These are phyloP conservation scores for Schizothecium vesticola DNA, from an alignment of 495 filamentous ascomycete species.

Conservation along the genomic window DNA sequence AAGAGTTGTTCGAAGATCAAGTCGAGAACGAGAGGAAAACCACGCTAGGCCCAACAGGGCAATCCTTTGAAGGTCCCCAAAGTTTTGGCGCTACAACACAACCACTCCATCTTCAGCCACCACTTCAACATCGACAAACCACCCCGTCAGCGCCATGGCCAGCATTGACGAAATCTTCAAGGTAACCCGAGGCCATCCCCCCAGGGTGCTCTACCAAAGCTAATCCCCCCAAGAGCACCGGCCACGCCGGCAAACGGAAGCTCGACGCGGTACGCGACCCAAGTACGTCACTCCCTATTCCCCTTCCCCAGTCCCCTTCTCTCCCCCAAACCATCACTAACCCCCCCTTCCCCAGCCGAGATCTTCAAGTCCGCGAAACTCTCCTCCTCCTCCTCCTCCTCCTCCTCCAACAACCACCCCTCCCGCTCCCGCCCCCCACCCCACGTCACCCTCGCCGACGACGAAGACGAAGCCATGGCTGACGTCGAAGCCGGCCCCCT, in stretches of 20 bases:
- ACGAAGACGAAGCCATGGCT: slow-evolving; percentile 24
- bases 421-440: slow-evolving; percentile 22
- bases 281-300: slow-evolving; percentile 45
- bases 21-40: neutral
- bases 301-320: neutral
- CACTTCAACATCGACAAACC: slow-evolving; percentile 4
- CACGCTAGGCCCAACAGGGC: neutral
- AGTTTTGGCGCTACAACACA: slow-evolving; percentile 8
- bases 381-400: neutral
- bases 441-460: slow-evolving; percentile 24
- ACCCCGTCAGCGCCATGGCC: slow-evolving; percentile 48
- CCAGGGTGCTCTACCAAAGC: neutral
- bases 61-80: neutral
- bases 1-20: neutral
- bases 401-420: slow-evolving; percentile 40
- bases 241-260: slow-evolving; percentile 65
- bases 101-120: neutral
- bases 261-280: slow-evolving; percentile 64
- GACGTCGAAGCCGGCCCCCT: slow-evolving; percentile 48
- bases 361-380: slow-evolving; percentile 86
- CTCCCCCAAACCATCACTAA: slow-evolving; percentile 1
- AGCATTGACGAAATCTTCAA: slow-evolving; percentile 84
- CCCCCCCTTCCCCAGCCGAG: slow-evolving; percentile 46
- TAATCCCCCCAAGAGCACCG: slow-evolving; percentile 42
- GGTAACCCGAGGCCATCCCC: slow-evolving; percentile 36